phyloP scores from a whole-genome alignment of 257 asterid species.

The Coffea eugenioides region DNA sequence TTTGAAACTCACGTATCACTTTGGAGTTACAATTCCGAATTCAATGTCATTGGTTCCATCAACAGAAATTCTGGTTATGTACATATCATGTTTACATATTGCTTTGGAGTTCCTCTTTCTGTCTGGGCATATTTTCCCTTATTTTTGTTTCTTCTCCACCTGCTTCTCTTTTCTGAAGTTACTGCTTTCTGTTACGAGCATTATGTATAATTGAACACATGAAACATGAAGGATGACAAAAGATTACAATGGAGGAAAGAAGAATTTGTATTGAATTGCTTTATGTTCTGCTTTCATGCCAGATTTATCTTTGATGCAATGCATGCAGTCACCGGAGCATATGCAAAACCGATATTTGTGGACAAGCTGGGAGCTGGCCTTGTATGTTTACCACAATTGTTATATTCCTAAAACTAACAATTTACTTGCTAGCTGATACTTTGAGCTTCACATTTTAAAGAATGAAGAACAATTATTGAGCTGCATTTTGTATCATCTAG shows the following conservation, averaged over 20 bases:
- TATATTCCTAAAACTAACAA: not conserved
- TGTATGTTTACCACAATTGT: slow-evolving; percentile 39
- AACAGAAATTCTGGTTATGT: not conserved
- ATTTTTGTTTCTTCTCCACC: not conserved
- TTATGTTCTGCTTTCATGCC: slow-evolving; percentile 24
- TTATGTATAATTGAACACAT: not conserved
- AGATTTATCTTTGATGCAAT: slow-evolving; percentile 95
- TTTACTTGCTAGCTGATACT: slow-evolving; percentile 4
- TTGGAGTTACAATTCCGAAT: not conserved
- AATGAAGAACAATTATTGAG: slow-evolving; percentile 11
- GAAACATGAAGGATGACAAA: not conserved
- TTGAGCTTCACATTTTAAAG: slow-evolving; percentile 7
- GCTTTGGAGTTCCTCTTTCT: not conserved
- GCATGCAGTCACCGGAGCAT: slow-evolving; percentile 99
- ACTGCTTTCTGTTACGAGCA: not conserved
- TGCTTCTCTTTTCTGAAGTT: not conserved
- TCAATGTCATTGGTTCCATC: not conserved
- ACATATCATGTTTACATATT: not conserved
- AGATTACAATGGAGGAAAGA: slow-evolving; percentile 1
- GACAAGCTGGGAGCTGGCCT: slow-evolving; percentile 88
- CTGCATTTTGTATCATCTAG: slow-evolving; percentile 34
- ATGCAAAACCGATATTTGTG: slow-evolving; percentile 91
- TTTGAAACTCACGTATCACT: not conserved
- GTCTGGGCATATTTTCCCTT: not conserved
- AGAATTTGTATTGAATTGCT: not conserved